Conservation (phyloP, 2,329 filamentous ascomycete species). For the Xylariales sp. region DNA sequence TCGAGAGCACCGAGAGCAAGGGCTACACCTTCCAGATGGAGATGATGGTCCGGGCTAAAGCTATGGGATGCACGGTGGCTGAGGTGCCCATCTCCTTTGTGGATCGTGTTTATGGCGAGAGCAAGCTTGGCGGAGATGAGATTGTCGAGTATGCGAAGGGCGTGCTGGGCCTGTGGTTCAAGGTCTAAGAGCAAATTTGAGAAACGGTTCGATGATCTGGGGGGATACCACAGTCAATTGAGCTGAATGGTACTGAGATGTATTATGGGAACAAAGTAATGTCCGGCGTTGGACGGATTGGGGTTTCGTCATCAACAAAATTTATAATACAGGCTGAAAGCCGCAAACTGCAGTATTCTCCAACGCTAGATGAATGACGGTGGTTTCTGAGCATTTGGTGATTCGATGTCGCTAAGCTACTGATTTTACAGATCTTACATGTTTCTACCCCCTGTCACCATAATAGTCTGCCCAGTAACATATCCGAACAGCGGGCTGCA, state of each 20-base stretch:
- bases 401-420: too few relatives aligned
- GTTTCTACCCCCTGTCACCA: slow-evolving; percentile 72
- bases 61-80: slow-evolving; percentile 87
- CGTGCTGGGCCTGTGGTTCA: slow-evolving; percentile 71
- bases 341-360: slow-evolving; percentile 2
- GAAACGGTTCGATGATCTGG: background rate
- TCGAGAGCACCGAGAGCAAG: slow-evolving; percentile 86
- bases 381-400: too few relatives aligned
- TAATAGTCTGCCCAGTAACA: slow-evolving; percentile 81
- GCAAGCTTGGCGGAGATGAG: slow-evolving; percentile 89
- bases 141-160: slow-evolving; percentile 96
- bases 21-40: slow-evolving; percentile 99
- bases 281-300: slow-evolving; percentile 10
- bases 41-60: slow-evolving; percentile 96
- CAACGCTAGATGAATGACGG: too few relatives aligned
- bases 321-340: slow-evolving; percentile 9
- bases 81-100: slow-evolving; percentile 97
- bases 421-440: too few relatives aligned
- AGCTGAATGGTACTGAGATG: slow-evolving; percentile 3
- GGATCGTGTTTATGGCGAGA: slow-evolving; percentile 90
- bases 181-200: slow-evolving; percentile 48
- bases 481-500: slow-evolving; percentile 80
- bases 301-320: slow-evolving; percentile 6
- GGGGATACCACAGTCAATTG: background rate
- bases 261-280: slow-evolving; percentile 7